Conservation (phyloP, 352 stramenopile species). For the Globisporangium spinosum region DNA sequence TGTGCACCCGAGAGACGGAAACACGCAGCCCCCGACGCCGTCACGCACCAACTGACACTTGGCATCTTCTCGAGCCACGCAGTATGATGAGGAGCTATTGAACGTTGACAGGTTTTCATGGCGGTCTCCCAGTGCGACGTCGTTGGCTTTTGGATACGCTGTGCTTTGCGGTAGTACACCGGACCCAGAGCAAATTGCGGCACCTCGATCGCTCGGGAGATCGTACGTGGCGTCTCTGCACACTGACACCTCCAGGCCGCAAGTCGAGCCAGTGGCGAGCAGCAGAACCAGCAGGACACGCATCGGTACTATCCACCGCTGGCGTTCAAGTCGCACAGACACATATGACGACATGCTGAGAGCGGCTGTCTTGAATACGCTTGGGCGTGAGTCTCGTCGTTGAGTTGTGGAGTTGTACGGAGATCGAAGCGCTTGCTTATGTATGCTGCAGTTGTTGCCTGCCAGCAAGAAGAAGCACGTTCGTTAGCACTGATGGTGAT, state of each 20-base stretch:
- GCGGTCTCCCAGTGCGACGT: constrained; percentile 15
- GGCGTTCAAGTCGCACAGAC: not conserved
- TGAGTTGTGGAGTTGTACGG: not conserved
- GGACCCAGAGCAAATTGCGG: constrained; percentile 15
- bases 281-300: not conserved
- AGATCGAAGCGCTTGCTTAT: not conserved
- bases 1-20: not conserved
- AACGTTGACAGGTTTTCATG: constrained; percentile 15
- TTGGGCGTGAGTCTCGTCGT: not conserved
- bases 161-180: constrained; percentile 11
- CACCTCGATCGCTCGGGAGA: constrained; percentile 3
- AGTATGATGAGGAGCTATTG: not conserved
- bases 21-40: not conserved
- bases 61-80: constrained; percentile 11
- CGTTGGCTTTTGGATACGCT: constrained; percentile 14
- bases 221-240: not conserved
- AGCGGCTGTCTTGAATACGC: not conserved
- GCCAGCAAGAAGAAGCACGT: not conserved
- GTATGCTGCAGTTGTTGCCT: not conserved
- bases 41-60: not conserved
- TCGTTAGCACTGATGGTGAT: not conserved
- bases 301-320: constrained; percentile 1
- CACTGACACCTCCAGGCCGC: not conserved
- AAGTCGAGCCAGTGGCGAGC: not conserved
- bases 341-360: not conserved